phyloP scores from a whole-genome alignment of 345 rosid species.

The Brassica carinata region DNA sequence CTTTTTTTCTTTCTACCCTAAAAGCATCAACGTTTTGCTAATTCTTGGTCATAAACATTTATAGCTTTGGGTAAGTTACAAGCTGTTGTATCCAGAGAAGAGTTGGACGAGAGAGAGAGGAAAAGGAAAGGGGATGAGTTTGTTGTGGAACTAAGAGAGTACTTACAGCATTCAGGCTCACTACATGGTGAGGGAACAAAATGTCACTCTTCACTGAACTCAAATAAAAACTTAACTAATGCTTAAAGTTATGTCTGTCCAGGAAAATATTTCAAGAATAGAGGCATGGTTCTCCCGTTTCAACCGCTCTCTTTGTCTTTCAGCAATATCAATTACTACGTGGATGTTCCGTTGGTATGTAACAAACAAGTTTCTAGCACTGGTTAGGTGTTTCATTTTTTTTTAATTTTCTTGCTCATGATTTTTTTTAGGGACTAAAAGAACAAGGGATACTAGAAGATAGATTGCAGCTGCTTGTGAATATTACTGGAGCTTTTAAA shows the following conservation, averaged over 20 bases:
- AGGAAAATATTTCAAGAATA: slow-evolving; percentile 87
- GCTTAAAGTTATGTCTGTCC: slow-evolving; percentile 23
- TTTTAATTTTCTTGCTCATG: not conserved
- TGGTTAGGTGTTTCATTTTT: not conserved
- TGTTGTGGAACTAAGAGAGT: slow-evolving; percentile 79
- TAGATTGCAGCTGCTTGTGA: slow-evolving; percentile 75
- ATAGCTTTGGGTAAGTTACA: slow-evolving; percentile 81
- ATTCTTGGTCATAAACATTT: slow-evolving; percentile 28
- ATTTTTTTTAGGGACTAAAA: slow-evolving; percentile 72
- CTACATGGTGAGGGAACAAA: slow-evolving; percentile 51
- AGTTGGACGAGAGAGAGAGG: slow-evolving; percentile 79
- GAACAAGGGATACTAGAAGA: slow-evolving; percentile 90
- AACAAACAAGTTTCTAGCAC: slow-evolving; percentile 15
- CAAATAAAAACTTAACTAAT: slow-evolving; percentile 1
- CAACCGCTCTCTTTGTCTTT: slow-evolving; percentile 92
- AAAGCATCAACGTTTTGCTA: slow-evolving; percentile 1
- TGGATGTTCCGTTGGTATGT: slow-evolving; percentile 85
- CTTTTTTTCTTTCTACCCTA: slow-evolving; percentile 10
- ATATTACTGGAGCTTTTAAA: slow-evolving; percentile 94
- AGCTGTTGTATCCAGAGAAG: slow-evolving; percentile 88
- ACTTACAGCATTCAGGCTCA: slow-evolving; percentile 79
- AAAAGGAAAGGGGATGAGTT: slow-evolving; percentile 77
- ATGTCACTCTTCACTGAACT: slow-evolving; percentile 11
- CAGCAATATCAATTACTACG: slow-evolving; percentile 83
- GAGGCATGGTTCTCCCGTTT: slow-evolving; percentile 99